phyloP scores from a whole-genome alignment of 768 basidiomycete species.

The Cyathus striatus region DNA sequence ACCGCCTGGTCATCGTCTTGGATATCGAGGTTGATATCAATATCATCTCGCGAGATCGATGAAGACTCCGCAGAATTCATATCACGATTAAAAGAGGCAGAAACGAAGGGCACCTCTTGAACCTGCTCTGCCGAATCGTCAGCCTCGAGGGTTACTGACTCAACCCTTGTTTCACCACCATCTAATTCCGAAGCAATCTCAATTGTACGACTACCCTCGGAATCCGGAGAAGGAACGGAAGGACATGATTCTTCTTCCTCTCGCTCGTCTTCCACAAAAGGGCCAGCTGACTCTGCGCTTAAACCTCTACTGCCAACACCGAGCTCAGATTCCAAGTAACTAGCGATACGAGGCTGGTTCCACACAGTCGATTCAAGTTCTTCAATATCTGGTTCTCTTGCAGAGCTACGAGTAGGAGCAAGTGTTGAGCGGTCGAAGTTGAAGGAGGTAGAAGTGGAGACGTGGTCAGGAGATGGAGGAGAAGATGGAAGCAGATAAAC shows the following conservation, averaged over 20 bases:
- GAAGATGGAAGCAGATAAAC: too few relatives aligned
- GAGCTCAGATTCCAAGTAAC: constrained; percentile 39
- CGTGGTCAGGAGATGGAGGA: too few relatives aligned
- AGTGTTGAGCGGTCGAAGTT: constrained; percentile 2
- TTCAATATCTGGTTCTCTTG: neutral
- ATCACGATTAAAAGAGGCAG: neutral
- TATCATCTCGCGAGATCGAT: neutral
- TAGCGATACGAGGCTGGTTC: constrained; percentile 52
- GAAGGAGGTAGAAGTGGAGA: neutral
- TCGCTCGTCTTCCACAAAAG: constrained; percentile 3
- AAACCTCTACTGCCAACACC: constrained; percentile 16
- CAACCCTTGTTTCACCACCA: neutral
- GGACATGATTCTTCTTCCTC: constrained; percentile 17
- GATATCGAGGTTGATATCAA: neutral
- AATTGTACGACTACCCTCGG: constrained; percentile 35
- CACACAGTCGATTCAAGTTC: constrained; percentile 52
- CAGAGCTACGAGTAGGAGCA: neutral
- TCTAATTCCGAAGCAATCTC: constrained; percentile 28
- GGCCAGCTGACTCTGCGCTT: constrained; percentile 13
- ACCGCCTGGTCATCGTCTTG: neutral
- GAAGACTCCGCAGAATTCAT: neutral
- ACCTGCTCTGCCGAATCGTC: neutral
- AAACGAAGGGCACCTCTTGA: constrained; percentile 5
- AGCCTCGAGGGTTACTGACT: neutral
- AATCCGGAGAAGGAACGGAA: constrained; percentile 16